Percentiles rank a stretch among this genome's conserved stretches.
These are phyloP conservation scores for Naegleria lovaniensis DNA, from an alignment of 208 protist species.

Conservation along the genomic window DNA sequence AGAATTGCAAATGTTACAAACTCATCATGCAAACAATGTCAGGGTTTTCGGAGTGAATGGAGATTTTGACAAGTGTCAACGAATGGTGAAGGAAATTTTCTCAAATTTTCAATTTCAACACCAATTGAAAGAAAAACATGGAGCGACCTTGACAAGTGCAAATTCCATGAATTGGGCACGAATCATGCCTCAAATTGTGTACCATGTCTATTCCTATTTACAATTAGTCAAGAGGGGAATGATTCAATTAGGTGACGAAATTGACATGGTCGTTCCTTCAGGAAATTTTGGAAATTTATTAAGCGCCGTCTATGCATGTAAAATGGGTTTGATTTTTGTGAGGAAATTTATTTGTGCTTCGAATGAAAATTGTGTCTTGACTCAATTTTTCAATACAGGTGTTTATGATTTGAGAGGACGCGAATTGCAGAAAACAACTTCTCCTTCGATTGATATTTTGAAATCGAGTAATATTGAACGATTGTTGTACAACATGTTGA, in stretches of 20 bases:
- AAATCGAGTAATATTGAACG: conserved; percentile 90
- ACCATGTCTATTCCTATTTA: conserved; percentile 90
- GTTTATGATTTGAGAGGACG: conserved; percentile 65
- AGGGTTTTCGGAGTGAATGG: conserved; percentile 60
- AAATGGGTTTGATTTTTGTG: conserved; percentile 71
- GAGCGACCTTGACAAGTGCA: conserved; percentile 69
- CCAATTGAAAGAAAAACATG: conserved; percentile 32
- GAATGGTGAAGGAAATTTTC: conserved; percentile 78
- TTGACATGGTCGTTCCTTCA: conserved; percentile 83
- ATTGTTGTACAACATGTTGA: conserved; percentile 77
- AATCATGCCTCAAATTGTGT: conserved; percentile 87
- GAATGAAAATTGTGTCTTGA: conserved; percentile 88
- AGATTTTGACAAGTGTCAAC: conserved; percentile 83
- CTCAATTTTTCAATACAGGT: conserved; percentile 76
- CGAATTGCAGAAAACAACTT: conserved; percentile 52
- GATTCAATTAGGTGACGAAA: conserved; percentile 43
- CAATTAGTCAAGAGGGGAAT: conserved; percentile 52
- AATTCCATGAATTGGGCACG: conserved; percentile 97
- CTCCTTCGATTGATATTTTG: conserved; percentile 79
- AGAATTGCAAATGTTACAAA: conserved; percentile 65
- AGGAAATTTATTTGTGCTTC: conserved; percentile 80
- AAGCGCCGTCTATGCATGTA: conserved; percentile 79
- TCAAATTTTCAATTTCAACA: conserved; percentile 61
- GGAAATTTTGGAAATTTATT: conserved; percentile 94
- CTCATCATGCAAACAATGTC: conserved; percentile 50